Evolutionary conservation across 2,329 filamentous ascomycete genomes (phyloP), one percentile per base, ranked within the genome.

Genomic region (Pleurostoma richardsiae): DNA sequence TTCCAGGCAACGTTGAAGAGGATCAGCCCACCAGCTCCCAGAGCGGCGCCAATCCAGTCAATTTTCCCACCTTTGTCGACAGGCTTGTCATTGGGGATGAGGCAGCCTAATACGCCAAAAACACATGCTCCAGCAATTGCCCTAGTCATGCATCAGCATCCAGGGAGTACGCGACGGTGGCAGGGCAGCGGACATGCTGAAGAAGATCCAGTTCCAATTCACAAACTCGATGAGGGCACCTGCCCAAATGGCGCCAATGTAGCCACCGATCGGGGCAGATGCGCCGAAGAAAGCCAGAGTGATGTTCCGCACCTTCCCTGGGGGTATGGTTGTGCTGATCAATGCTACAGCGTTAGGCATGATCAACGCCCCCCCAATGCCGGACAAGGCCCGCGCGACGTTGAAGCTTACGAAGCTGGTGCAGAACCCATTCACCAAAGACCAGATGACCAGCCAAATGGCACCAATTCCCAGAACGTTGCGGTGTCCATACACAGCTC

Each of bases 311-410:
- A 59, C 58, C 10, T 59, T 58, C 0, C 76, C 74, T 0, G 74
- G 73, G 1, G 71, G 70, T n/a, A 76, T 68, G 30, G 67, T 75
- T 28, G 66, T 69, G 0, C 66, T 68, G 11, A 80, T 61, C 43
- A 77, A 67, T 0, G 76, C 74, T 0, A 80, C 65, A 0, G 72
- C 70, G 51, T 78, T 79, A 0, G 76, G 75, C 59, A 78, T 67
- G 19, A 79, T 58, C 11, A 76, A 61, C 0, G 70, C 74, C 2
- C 72, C 75, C 0, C 77, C 76, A 10, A 77, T 66, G 1, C 78
- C 77, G 1, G 66, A 66, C 4, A 80, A 53, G 3, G 69, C 76
- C 2, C 74, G 64, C 38, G 68, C 59, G 1, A 67, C 59, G 27
- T 69, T 60, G 47, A 78, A 74, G 0, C 66, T 55, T 3, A 70